Evolutionary conservation across 768 basidiomycete species (phyloP), one percentile per base, ranked within the genome.

Genomic region (Boletus patriciae): DNA sequence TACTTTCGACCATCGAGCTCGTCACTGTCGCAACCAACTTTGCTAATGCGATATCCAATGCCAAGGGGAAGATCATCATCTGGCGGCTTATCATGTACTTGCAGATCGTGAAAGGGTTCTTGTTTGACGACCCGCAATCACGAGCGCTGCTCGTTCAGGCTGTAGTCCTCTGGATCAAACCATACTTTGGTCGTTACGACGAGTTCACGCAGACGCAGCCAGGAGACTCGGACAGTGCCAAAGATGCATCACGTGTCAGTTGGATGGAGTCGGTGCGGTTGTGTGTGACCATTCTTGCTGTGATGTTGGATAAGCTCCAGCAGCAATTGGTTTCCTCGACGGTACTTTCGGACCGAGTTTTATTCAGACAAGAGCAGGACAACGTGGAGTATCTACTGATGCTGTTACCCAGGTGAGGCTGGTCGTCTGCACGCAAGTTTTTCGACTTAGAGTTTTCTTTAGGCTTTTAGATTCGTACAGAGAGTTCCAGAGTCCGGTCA

Each of bases 51-150:
- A 81, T 94, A 46, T 83, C 83, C 8, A 78, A 81, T 9, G 81
- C 80, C 31, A 94, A 88, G 69, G 92, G 94, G 27, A 94, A 91
- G 68, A 90, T 95, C 45, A 84, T 92, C 50, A 87, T 94, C 52
- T 93, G 93, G 88, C 94, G 94, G 71, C 80, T 98, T 45, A 88
- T 96, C 64, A 88, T 97, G 85, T 92, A 94, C 67, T 79, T 95
- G 37, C 94, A 96, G 65, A 84, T 98, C 57, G 91, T 94, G 25
- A 90, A 91, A 65, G 86, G 90, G 21, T 90, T 91, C 72, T 72
- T 95, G 47, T 96, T 98, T 68, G 91, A 94, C 65, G 85, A 88
- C 56, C 75, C 88, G 1, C 81, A 90, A 52, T 87, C 90, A 15
- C 85, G 96, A 29, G 80, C 87, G 1, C 74, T 90, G 6, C 77